Conservation (phyloP, 345 rosid species). For the Citrus glauca region DNA sequence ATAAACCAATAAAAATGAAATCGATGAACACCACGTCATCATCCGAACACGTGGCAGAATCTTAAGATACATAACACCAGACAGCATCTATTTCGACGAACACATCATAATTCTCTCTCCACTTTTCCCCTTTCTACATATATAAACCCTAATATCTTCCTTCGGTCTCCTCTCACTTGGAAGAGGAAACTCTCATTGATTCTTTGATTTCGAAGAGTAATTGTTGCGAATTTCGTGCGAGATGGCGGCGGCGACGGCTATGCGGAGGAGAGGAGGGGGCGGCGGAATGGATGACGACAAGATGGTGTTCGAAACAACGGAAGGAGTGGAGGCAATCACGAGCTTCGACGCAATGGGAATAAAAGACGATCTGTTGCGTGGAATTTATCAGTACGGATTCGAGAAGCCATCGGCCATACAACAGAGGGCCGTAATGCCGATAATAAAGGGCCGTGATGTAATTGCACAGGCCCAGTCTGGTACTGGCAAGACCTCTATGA, state of each 20-base stretch:
- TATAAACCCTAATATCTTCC: neutral
- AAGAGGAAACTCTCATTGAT: neutral
- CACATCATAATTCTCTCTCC: neutral
- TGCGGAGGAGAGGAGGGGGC: constrained; percentile 27
- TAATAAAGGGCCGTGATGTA: constrained; percentile 85
- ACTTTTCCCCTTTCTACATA: neutral
- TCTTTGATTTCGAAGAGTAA: neutral
- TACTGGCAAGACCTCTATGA: constrained; percentile 95
- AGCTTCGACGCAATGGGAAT: constrained; percentile 87
- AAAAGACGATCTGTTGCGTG: constrained; percentile 75
- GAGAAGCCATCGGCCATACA: constrained; percentile 97
- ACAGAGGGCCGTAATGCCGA: constrained; percentile 93
- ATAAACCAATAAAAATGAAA: too few species aligned
- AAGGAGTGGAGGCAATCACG: constrained; percentile 79
- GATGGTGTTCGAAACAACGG: constrained; percentile 81
- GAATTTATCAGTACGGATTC: constrained; percentile 80
- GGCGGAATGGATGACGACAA: constrained; percentile 48
- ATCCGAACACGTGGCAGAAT: neutral
- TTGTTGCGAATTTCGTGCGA: neutral
- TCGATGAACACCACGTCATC: neutral
- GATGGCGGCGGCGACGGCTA: constrained; percentile 19
- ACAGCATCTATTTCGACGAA: neutral
- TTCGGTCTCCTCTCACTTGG: neutral
- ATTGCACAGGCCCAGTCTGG: constrained; percentile 99
- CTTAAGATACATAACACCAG: neutral